phyloP scores from a whole-genome alignment of 495 filamentous ascomycete species.

The Penicillium robsamsonii region DNA sequence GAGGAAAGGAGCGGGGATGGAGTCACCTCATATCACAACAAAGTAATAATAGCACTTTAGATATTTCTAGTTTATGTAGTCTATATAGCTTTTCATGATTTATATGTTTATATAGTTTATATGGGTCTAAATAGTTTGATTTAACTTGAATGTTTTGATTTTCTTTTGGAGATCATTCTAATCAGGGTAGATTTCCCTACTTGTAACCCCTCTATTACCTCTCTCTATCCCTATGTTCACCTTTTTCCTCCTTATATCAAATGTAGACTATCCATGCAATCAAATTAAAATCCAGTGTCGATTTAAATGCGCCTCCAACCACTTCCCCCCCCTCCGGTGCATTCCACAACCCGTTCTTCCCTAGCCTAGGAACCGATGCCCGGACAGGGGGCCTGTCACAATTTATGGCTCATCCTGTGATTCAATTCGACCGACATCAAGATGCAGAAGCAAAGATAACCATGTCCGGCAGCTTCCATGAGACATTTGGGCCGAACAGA shows the following conservation, averaged over 20 bases:
- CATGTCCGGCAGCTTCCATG: constrained; percentile 32
- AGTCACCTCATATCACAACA: constrained; percentile 32
- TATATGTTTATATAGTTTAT: background rate
- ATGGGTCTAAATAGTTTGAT: background rate
- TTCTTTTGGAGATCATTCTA: background rate
- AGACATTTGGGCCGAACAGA: constrained; percentile 30
- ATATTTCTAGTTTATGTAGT: background rate
- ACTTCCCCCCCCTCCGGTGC: constrained; percentile 29
- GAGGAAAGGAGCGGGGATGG: constrained; percentile 29
- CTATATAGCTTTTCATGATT: background rate
- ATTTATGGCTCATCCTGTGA: constrained; percentile 19
- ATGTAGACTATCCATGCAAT: constrained; percentile 1
- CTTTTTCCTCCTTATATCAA: background rate
- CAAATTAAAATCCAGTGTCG: constrained; percentile 2
- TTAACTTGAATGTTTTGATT: background rate
- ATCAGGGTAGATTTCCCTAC: background rate
- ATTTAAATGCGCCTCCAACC: constrained; percentile 11
- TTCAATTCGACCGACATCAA: constrained; percentile 24
- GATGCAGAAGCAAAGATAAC: constrained; percentile 25
- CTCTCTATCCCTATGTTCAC: background rate
- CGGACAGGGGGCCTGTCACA: constrained; percentile 24
- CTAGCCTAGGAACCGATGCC: constrained; percentile 25
- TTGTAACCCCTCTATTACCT: background rate
- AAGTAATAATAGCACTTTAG: constrained; percentile 8
- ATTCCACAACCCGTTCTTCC: constrained; percentile 26